These are phyloP conservation scores for Zymoseptoria brevis DNA, from an alignment of 2,329 filamentous ascomycete species.

Conservation along the genomic window DNA sequence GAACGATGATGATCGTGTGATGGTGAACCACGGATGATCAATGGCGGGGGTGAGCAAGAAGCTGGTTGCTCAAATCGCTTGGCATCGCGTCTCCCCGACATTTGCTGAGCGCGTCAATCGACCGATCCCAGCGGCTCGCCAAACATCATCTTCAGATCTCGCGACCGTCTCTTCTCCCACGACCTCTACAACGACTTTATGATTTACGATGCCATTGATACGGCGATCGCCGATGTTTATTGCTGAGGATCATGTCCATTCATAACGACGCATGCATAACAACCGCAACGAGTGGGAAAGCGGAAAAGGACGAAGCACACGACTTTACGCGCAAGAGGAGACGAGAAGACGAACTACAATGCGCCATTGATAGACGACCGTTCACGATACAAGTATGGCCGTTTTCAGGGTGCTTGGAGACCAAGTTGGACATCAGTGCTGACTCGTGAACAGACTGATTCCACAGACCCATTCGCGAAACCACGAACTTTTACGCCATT, in stretches of 20 bases:
- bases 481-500: slow-evolving; percentile 25
- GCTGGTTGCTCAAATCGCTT: background rate
- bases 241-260: slow-evolving; percentile 13
- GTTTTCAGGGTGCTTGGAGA: background rate
- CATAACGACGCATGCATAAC: slow-evolving; percentile 9
- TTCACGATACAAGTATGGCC: slow-evolving; percentile 20
- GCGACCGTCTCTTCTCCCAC: background rate
- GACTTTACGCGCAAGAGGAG: slow-evolving; percentile 11
- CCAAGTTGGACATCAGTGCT: background rate
- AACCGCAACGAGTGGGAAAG: slow-evolving; percentile 5
- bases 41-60: background rate
- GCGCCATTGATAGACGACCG: slow-evolving; percentile 18
- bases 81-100: slow-evolving; percentile 2
- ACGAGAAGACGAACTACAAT: slow-evolving; percentile 10
- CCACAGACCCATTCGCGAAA: slow-evolving; percentile 18
- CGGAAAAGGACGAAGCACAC: background rate
- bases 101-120: background rate
- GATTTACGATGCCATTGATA: slow-evolving; percentile 12
- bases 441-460: slow-evolving; percentile 11
- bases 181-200: slow-evolving; percentile 3
- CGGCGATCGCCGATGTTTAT: slow-evolving; percentile 2
- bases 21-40: too few species aligned
- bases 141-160: background rate
- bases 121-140: slow-evolving; percentile 1
- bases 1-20: too few species aligned